Percentiles rank a stretch among this genome's conserved stretches.
These are phyloP conservation scores for Plasmodium knowlesi DNA, from an alignment of 169 alveolate genomes.

Conservation along the genomic window DNA sequence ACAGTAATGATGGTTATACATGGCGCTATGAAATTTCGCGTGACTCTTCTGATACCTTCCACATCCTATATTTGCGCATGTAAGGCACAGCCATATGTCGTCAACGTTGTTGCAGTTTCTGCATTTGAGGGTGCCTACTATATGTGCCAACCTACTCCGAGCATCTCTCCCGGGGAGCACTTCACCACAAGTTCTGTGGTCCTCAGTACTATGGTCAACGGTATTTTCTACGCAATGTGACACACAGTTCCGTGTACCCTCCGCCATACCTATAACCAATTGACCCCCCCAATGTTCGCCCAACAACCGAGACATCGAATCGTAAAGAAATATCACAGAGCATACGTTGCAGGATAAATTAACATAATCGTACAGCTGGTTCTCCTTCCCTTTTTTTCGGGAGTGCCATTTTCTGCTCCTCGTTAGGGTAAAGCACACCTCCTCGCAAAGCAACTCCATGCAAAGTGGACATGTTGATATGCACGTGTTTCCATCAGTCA, in stretches of 20 bases:
- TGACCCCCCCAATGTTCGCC: too few relatives aligned
- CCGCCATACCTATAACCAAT: background rate
- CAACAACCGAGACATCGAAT: background rate
- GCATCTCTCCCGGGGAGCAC: background rate
- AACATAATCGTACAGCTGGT: conserved; percentile 1
- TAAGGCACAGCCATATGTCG: conserved; percentile 65
- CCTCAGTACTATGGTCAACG: background rate
- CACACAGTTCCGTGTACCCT: background rate
- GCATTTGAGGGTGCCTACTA: conserved; percentile 31
- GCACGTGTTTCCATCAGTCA: conserved; percentile 49
- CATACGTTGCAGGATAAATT: conserved; percentile 59
- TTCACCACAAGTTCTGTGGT: background rate
- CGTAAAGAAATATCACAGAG: conserved; percentile 38
- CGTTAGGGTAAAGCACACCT: conserved; percentile 15
- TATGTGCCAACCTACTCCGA: background rate
- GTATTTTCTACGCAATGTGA: background rate
- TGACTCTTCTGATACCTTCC: conserved; percentile 67
- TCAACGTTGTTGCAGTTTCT: conserved; percentile 48
- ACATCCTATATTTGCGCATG: conserved; percentile 58
- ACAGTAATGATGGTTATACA: conserved; percentile 54
- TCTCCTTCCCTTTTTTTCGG: background rate
- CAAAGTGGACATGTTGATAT: conserved; percentile 43
- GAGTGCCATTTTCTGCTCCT: conserved; percentile 27
- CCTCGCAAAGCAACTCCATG: conserved; percentile 26
- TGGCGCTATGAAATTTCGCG: conserved; percentile 50